Evolutionary conservation across 1,284 basidiomycete genomes (phyloP).

Genomic region (Termitomyces sp.): DNA sequence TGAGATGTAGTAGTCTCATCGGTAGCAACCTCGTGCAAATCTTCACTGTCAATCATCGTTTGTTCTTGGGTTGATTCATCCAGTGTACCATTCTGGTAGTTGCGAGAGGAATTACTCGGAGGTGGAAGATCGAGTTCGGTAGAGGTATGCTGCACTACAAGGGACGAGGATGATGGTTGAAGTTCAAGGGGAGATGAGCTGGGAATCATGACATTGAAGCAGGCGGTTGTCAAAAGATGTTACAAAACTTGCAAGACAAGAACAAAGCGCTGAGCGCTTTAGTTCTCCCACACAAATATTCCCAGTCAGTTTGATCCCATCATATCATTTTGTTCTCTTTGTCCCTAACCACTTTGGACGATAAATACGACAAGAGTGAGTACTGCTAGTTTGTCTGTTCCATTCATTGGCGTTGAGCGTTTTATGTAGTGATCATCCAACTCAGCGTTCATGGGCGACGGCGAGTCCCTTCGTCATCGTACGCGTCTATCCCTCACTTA

Average conservation of each 20-base stretch:
- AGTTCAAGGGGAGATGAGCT: constrained; percentile 2
- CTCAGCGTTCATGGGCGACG: too few relatives aligned
- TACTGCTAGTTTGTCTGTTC: too few relatives aligned
- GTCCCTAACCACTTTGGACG: too few relatives aligned
- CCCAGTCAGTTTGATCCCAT: not conserved
- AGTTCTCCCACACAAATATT: not conserved
- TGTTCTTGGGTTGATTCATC: constrained; percentile 13
- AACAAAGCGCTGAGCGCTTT: not conserved
- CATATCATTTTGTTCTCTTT: too few relatives aligned
- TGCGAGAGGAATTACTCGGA: not conserved
- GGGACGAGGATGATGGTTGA: not conserved
- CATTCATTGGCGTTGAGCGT: too few relatives aligned
- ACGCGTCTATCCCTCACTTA: too few relatives aligned
- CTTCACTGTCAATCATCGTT: constrained; percentile 11
- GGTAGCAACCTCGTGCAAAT: constrained; percentile 2
- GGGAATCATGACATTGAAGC: constrained; percentile 24
- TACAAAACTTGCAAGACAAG: not conserved
- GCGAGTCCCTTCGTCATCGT: too few relatives aligned
- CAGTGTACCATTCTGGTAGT: not conserved
- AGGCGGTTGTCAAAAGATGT: not conserved
- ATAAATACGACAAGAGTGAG: too few relatives aligned
- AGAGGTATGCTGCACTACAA: not conserved
- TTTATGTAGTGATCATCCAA: too few relatives aligned
- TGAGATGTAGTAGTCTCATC: constrained; percentile 3
- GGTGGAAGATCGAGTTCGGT: not conserved